These are phyloP conservation scores for Brassica rapa DNA, from an alignment of 345 rosid species.

Conservation along the genomic window DNA sequence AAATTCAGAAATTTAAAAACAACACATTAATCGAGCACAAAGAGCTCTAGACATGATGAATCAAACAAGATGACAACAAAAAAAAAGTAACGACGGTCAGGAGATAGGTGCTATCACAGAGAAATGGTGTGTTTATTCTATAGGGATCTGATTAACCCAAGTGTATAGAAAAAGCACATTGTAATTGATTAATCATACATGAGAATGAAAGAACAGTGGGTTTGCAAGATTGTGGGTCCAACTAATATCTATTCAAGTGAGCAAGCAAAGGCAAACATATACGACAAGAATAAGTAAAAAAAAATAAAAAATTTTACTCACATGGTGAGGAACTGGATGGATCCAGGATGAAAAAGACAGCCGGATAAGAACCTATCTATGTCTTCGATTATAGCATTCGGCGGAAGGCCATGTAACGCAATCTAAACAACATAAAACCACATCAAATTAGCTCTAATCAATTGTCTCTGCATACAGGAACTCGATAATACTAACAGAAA, in stretches of 20 bases:
- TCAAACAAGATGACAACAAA: background rate
- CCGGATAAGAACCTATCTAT: slow-evolving; percentile 74
- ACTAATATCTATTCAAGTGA: background rate
- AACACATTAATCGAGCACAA: background rate
- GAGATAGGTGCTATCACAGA: background rate
- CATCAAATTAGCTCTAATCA: background rate
- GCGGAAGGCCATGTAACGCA: slow-evolving; percentile 63
- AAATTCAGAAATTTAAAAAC: background rate
- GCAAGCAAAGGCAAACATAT: background rate
- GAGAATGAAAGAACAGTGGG: background rate
- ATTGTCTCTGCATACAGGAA: background rate
- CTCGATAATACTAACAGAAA: slow-evolving; percentile 2
- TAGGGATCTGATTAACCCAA: slow-evolving; percentile 6
- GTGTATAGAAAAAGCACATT: background rate
- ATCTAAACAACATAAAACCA: slow-evolving; percentile 43
- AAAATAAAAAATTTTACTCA: slow-evolving; percentile 33
- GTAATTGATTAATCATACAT: background rate
- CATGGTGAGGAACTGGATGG: slow-evolving; percentile 48
- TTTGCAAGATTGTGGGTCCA: slow-evolving; percentile 6
- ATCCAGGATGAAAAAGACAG: slow-evolving; percentile 57
- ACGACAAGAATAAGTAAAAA: background rate
- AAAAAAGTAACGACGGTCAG: background rate
- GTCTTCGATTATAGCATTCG: slow-evolving; percentile 53
- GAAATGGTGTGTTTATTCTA: background rate
- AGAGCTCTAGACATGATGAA: background rate